A percentile compares a stretch with the other conserved stretches of the same genome.
These are phyloP conservation scores for Spizellomyces sp. DNA, from an alignment of 192 early-diverging fungal genomes.

Conservation along the genomic window DNA sequence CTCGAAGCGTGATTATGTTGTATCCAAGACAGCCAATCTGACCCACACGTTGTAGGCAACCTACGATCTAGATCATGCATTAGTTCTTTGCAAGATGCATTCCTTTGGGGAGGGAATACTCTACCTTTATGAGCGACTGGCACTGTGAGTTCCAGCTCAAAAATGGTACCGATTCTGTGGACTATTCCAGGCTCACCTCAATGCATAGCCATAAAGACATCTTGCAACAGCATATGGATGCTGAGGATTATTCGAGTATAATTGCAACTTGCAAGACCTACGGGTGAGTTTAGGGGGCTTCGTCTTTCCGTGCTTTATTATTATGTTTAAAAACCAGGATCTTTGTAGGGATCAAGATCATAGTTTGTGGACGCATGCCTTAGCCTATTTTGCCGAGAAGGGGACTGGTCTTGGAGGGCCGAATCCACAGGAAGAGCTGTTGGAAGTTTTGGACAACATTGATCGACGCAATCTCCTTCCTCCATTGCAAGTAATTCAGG, in stretches of 20 bases:
- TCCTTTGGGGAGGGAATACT: constrained; percentile 84
- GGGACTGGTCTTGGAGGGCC: constrained; percentile 22
- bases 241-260: constrained; percentile 41
- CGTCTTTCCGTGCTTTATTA: not conserved
- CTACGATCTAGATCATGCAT: constrained; percentile 90
- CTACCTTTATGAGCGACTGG: constrained; percentile 84
- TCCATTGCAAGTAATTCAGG: constrained; percentile 88
- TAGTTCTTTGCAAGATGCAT: constrained; percentile 86
- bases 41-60: constrained; percentile 31
- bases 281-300: constrained; percentile 34
- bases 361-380: constrained; percentile 48
- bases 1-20: not conserved
- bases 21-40: not conserved
- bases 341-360: constrained; percentile 43
- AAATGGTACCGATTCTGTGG: not conserved
- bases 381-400: constrained; percentile 49
- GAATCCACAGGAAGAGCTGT: constrained; percentile 28
- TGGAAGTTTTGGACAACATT: constrained; percentile 75
- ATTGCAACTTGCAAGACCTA: constrained; percentile 50
- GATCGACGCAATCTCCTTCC: constrained; percentile 84
- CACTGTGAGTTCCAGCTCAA: constrained; percentile 52
- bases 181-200: too few relatives aligned
- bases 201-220: constrained; percentile 47
- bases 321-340: not conserved
- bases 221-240: constrained; percentile 48